A percentile compares a stretch with the other conserved stretches of the same genome.
These are phyloP conservation scores for Theileria orientalis DNA, from an alignment of 169 alveolate species.

Conservation along the genomic window DNA sequence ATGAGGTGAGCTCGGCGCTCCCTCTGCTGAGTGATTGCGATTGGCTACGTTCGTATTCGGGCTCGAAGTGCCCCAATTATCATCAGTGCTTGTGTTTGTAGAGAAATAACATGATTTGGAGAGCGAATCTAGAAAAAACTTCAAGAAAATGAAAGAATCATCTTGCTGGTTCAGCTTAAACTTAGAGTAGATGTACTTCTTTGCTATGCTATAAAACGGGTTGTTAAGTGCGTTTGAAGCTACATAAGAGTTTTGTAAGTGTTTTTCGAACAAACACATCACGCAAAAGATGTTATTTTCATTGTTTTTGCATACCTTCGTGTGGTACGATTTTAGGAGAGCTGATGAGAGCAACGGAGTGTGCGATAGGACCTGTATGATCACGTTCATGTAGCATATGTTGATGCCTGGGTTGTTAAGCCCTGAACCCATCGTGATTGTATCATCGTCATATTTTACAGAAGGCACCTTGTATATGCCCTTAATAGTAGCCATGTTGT, in stretches of 20 bases:
- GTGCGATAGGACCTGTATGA: conserved; percentile 68
- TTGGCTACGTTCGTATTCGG: conserved; percentile 16
- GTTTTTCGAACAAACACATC: conserved; percentile 67
- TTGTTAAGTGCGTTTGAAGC: conserved; percentile 44
- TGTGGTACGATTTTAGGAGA: conserved; percentile 50
- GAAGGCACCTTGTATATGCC: conserved; percentile 54
- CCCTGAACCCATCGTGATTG: conserved; percentile 67
- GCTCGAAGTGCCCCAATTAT: not conserved
- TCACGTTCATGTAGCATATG: conserved; percentile 74
- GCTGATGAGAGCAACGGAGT: conserved; percentile 71
- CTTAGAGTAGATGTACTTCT: conserved; percentile 66
- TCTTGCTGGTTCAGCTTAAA: conserved; percentile 70
- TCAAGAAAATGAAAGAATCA: conserved; percentile 70
- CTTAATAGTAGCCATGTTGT: conserved; percentile 5
- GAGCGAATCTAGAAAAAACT: conserved; percentile 67
- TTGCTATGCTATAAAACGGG: conserved; percentile 57
- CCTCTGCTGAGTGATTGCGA: conserved; percentile 40
- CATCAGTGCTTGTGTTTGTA: not conserved
- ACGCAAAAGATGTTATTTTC: conserved; percentile 60
- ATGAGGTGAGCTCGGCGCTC: conserved; percentile 36
- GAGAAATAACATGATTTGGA: conserved; percentile 58
- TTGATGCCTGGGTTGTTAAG: conserved; percentile 74
- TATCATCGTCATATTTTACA: conserved; percentile 32
- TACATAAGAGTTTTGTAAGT: conserved; percentile 41
- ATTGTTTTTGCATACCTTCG: conserved; percentile 60